Conservation (phyloP, 352 stramenopile species). For the Blastocystis sp. region DNA sequence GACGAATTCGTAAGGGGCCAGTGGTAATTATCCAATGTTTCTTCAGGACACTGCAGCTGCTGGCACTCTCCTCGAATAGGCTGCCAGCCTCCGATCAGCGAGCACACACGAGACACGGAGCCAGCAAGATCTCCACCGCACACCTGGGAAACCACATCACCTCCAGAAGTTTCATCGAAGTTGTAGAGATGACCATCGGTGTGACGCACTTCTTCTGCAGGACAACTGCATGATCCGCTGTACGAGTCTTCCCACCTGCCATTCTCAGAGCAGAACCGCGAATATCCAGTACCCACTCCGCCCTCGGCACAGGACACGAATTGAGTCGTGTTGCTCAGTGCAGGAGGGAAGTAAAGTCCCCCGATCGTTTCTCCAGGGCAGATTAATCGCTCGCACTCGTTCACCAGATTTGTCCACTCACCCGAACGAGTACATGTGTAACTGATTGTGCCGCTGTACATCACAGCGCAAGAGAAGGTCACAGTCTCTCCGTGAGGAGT, state of each 20-base stretch:
- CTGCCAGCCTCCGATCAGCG: not conserved
- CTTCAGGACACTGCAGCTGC: conserved; percentile 17
- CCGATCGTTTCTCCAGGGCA: not conserved
- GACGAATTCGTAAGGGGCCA: conserved; percentile 31
- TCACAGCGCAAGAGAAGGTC: not conserved
- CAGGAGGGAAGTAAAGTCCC: not conserved
- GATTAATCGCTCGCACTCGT: conserved; percentile 6
- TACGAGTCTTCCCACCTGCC: not conserved
- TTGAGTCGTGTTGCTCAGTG: not conserved
- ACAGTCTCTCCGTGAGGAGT: not conserved
- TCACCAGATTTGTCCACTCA: conserved; percentile 1
- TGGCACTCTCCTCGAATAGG: not conserved
- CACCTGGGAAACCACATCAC: not conserved
- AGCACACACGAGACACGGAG: not conserved
- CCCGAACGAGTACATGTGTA: not conserved
- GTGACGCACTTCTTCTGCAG: not conserved
- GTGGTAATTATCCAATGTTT: not conserved
- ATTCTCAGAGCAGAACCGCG: conserved; percentile 4
- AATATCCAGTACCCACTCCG: not conserved
- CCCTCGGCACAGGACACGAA: not conserved
- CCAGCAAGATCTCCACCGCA: not conserved
- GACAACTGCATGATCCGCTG: not conserved
- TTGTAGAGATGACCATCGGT: not conserved
- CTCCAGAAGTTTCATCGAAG: not conserved
- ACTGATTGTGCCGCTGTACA: conserved; percentile 8